phyloP scores from a whole-genome alignment of 306 rosid genomes.

The Vigna angularis region DNA sequence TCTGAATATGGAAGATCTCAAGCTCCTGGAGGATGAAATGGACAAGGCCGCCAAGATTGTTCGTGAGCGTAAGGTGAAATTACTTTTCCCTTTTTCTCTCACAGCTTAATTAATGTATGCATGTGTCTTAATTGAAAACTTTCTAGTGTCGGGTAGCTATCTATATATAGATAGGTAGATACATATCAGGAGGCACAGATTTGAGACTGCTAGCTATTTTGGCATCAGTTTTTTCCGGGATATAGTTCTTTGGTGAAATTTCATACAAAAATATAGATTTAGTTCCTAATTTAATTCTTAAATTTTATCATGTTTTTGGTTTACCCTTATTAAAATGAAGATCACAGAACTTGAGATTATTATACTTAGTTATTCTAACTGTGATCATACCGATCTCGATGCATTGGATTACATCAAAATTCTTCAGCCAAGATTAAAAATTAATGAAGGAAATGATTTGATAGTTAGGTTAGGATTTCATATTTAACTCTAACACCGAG shows the following conservation, averaged over 20 bases:
- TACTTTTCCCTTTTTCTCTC: slow-evolving; percentile 24
- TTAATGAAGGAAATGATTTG: background rate
- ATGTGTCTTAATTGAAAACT: background rate
- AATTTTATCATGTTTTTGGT: background rate
- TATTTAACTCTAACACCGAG: too few species aligned
- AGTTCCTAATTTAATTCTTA: background rate
- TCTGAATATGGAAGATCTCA: slow-evolving; percentile 66
- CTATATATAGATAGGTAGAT: background rate
- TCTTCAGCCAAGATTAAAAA: too few species aligned
- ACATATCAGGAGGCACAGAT: slow-evolving; percentile 1
- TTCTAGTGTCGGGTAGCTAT: background rate
- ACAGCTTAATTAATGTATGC: background rate
- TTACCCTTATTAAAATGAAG: background rate
- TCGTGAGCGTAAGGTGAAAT: slow-evolving; percentile 74
- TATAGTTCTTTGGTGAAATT: background rate
- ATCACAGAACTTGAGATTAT: background rate
- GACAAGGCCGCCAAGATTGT: slow-evolving; percentile 57
- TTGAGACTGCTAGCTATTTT: background rate
- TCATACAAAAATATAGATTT: background rate
- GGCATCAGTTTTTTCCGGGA: background rate
- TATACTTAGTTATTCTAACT: background rate
- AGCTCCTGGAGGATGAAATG: slow-evolving; percentile 69
- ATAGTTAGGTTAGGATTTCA: too few species aligned
- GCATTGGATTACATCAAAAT: too few species aligned
- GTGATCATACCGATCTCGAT: too few species aligned